These are phyloP conservation scores for Hordeum marinum DNA, from an alignment of 176 grass and related monocot species.

Conservation along the genomic window DNA sequence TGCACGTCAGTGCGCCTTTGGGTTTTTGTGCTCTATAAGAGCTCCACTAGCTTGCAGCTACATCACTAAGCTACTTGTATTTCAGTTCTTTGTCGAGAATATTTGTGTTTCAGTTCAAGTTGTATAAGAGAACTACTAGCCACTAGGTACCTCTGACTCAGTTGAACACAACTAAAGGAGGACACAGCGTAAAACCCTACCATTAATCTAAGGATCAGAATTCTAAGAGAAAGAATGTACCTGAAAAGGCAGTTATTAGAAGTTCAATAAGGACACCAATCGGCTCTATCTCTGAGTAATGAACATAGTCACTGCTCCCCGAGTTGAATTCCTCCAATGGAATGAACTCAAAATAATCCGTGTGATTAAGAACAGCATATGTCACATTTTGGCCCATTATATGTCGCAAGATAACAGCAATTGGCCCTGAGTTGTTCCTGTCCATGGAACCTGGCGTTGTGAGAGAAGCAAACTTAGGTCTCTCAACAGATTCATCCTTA, in stretches of 20 bases:
- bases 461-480: constrained; percentile 62
- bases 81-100: no score
- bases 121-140: no score
- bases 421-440: constrained; percentile 77
- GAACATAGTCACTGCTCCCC: constrained; percentile 31
- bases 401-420: constrained; percentile 66
- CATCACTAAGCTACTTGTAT: no score
- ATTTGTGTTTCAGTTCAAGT: no score
- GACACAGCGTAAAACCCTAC: no score
- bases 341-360: constrained; percentile 88
- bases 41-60: no score
- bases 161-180: no score
- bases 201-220: neutral
- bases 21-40: no score
- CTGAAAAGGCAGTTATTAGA: constrained; percentile 68
- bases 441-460: constrained; percentile 99
- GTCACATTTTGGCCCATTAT: constrained; percentile 44
- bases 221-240: constrained; percentile 32
- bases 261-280: constrained; percentile 59
- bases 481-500: neutral
- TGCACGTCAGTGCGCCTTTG: no score
- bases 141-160: no score
- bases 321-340: constrained; percentile 53
- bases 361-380: constrained; percentile 67
- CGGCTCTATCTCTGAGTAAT: constrained; percentile 76